Percentiles rank a stretch among this genome's conserved stretches.
phyloP scores from a whole-genome alignment of 2,329 filamentous ascomycete genomes.

The Phyllosticta capitalensis region DNA sequence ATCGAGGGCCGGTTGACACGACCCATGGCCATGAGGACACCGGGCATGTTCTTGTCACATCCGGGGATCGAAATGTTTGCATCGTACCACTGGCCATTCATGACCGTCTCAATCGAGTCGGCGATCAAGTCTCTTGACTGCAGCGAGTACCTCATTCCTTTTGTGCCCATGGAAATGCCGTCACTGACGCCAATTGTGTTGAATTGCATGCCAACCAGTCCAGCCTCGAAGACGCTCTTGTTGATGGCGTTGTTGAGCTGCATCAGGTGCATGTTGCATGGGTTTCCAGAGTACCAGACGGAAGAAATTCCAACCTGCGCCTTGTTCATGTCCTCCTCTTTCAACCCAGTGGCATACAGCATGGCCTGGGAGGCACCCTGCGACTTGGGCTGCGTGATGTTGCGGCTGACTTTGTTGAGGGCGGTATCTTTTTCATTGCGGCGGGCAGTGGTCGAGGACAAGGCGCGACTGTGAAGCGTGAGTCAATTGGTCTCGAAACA shows the following conservation, averaged over 20 bases:
- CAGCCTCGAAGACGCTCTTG: constrained; percentile 62
- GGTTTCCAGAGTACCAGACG: constrained; percentile 96
- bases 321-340: constrained; percentile 83
- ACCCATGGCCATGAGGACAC: constrained; percentile 67
- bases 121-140: constrained; percentile 96
- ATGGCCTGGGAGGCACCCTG: constrained; percentile 98
- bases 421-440: constrained; percentile 21
- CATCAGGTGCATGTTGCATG: constrained; percentile 98
- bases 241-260: constrained; percentile 74
- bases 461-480: constrained; percentile 4
- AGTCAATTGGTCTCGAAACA: constrained; percentile 1
- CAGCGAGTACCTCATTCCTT: constrained; percentile 89
- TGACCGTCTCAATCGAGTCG: constrained; percentile 97
- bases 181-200: constrained; percentile 98
- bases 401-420: constrained; percentile 68
- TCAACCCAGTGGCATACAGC: constrained; percentile 90
- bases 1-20: constrained; percentile 86
- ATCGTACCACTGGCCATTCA: constrained; percentile 98
- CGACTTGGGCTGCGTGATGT: constrained; percentile 93
- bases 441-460: constrained; percentile 18
- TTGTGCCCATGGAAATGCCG: constrained; percentile 96
- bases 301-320: constrained; percentile 96
- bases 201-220: constrained; percentile 90
- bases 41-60: constrained; percentile 98
- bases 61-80: constrained; percentile 93